phyloP scores from a whole-genome alignment of 208 protist genomes.

The Crithidia thermophila region DNA sequence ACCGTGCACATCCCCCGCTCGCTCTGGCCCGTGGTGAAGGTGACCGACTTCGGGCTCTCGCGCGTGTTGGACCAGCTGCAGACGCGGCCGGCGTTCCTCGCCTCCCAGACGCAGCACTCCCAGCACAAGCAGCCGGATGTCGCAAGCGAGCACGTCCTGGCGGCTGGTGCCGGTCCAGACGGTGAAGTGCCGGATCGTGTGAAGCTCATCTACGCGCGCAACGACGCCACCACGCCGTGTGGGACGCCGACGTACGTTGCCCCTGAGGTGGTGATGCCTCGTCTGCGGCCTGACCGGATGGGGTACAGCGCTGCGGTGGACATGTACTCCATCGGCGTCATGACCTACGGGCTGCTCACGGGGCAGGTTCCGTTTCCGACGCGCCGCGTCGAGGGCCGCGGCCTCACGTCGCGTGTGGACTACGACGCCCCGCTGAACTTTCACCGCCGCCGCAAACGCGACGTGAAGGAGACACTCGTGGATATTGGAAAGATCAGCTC shows the following conservation, averaged over 20 bases:
- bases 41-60: slow-evolving; percentile 79
- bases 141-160: neutral
- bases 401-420: slow-evolving; percentile 21
- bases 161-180: neutral
- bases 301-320: slow-evolving; percentile 77
- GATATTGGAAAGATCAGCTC: no score
- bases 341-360: slow-evolving; percentile 57
- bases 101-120: slow-evolving; percentile 1
- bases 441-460: slow-evolving; percentile 11
- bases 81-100: slow-evolving; percentile 10
- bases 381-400: slow-evolving; percentile 10
- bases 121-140: neutral
- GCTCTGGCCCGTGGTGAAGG: slow-evolving; percentile 65
- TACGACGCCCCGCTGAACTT: slow-evolving; percentile 33
- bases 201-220: slow-evolving; percentile 34
- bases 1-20: slow-evolving; percentile 48
- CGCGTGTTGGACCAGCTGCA: slow-evolving; percentile 40
- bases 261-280: slow-evolving; percentile 50
- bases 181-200: slow-evolving; percentile 16
- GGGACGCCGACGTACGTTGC: slow-evolving; percentile 76
- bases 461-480: neutral
- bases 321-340: slow-evolving; percentile 71
- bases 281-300: slow-evolving; percentile 31
- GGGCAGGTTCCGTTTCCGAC: slow-evolving; percentile 50
- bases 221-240: slow-evolving; percentile 66